These are phyloP conservation scores for Aspergillus olivimuriae DNA, from an alignment of 495 filamentous ascomycete genomes.

Conservation along the genomic window DNA sequence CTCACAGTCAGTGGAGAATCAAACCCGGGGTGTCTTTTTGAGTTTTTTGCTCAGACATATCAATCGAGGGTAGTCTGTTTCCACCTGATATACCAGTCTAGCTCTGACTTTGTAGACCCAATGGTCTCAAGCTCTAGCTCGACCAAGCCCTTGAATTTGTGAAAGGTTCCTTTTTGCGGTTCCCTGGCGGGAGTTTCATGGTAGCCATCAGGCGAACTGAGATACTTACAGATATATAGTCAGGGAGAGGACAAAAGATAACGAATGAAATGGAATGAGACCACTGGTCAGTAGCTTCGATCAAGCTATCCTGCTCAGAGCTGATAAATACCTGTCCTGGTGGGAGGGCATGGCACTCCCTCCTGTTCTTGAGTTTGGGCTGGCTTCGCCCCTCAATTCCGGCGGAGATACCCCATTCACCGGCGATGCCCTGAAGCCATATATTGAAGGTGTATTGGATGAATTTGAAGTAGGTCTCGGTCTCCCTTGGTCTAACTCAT, in stretches of 20 bases:
- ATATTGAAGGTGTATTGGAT: slow-evolving; percentile 50
- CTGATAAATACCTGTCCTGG: slow-evolving; percentile 56
- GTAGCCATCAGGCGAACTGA: not conserved
- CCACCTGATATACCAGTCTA: not conserved
- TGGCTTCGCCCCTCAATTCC: slow-evolving; percentile 49
- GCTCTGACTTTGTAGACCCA: slow-evolving; percentile 27
- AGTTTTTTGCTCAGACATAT: slow-evolving; percentile 57
- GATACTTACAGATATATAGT: slow-evolving; percentile 9
- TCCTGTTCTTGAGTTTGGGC: slow-evolving; percentile 49
- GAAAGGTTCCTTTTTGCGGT: slow-evolving; percentile 50
- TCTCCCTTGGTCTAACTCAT: not conserved
- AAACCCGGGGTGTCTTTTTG: too few species aligned
- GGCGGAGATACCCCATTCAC: slow-evolving; percentile 20
- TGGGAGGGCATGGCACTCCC: slow-evolving; percentile 52
- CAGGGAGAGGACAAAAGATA: slow-evolving; percentile 42
- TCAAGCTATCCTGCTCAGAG: too few species aligned
- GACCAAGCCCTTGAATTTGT: slow-evolving; percentile 46
- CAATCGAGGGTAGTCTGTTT: slow-evolving; percentile 26
- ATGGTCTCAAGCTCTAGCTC: slow-evolving; percentile 52
- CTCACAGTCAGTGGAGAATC: slow-evolving; percentile 46
- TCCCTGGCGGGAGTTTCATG: slow-evolving; percentile 59
- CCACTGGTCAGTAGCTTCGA: too few species aligned
- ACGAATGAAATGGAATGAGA: slow-evolving; percentile 60
- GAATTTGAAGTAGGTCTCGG: slow-evolving; percentile 43
- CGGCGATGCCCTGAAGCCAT: slow-evolving; percentile 21